phyloP scores from a whole-genome alignment of 1,284 basidiomycete genomes.

The Singerocomus inundabilis region DNA sequence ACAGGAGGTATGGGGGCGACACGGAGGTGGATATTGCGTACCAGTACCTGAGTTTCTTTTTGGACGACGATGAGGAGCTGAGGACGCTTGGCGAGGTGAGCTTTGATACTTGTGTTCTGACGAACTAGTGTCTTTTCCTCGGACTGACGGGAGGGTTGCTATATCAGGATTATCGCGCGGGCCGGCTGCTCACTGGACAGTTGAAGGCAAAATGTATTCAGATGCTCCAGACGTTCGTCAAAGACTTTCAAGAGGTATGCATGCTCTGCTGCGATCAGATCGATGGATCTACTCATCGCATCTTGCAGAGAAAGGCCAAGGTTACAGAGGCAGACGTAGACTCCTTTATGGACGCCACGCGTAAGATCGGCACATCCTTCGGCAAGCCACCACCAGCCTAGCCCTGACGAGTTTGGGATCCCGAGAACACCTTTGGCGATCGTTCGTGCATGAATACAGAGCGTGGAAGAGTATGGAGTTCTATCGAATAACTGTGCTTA shows the following conservation, averaged over 20 bases:
- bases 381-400: constrained; percentile 27
- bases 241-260: constrained; percentile 85
- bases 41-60: constrained; percentile 96
- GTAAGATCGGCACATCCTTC: constrained; percentile 70
- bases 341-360: constrained; percentile 80
- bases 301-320: constrained; percentile 67
- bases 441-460: neutral
- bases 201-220: constrained; percentile 91
- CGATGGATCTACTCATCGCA: constrained; percentile 2
- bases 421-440: neutral
- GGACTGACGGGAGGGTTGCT: neutral
- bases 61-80: constrained; percentile 92
- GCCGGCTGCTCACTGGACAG: constrained; percentile 86
- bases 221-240: constrained; percentile 81
- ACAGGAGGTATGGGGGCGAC: constrained; percentile 85
- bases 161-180: constrained; percentile 84
- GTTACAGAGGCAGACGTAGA: constrained; percentile 80
- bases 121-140: neutral
- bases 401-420: constrained; percentile 4
- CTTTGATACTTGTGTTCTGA: neutral
- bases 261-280: neutral
- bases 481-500: constrained; percentile 1
- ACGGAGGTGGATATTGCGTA: constrained; percentile 96
- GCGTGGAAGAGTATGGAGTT: constrained; percentile 5
- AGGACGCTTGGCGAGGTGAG: constrained; percentile 73